phyloP scores from a whole-genome alignment of 1,139 yeast species.

The Zygotorulaspora mrakii region DNA sequence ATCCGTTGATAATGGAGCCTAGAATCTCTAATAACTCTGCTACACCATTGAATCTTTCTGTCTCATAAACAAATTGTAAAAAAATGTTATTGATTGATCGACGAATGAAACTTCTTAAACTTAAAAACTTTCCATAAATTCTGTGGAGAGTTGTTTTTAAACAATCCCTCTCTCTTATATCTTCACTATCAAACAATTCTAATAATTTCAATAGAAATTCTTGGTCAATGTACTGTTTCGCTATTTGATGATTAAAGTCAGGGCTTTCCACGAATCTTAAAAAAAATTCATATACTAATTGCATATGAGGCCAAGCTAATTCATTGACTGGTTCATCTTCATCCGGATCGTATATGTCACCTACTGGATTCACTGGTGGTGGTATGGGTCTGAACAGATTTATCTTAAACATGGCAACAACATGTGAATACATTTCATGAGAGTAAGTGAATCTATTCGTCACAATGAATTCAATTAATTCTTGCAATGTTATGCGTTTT shows the following conservation, averaged over 20 bases:
- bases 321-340: conserved; percentile 98
- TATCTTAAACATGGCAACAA: conserved; percentile 82
- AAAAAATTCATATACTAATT: conserved; percentile 90
- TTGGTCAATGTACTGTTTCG: conserved; percentile 91
- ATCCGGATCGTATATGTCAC: conserved; percentile 95
- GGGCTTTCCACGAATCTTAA: conserved; percentile 90
- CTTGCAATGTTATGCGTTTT: conserved; percentile 80
- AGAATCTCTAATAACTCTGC: conserved; percentile 91
- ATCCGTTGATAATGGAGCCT: conserved; percentile 95
- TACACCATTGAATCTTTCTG: conserved; percentile 92
- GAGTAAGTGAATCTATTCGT: conserved; percentile 79
- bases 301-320: conserved; percentile 99
- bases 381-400: conserved; percentile 94
- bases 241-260: conserved; percentile 88
- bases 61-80: conserved; percentile 88
- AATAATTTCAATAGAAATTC: conserved; percentile 74
- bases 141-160: conserved; percentile 92
- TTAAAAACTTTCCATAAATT: conserved; percentile 90
- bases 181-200: conserved; percentile 93
- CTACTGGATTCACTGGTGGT: conserved; percentile 96
- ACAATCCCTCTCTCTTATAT: conserved; percentile 92
- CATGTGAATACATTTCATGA: conserved; percentile 85
- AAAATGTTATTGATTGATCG: conserved; percentile 89
- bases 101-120: conserved; percentile 85
- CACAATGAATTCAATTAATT: conserved; percentile 82